Percentiles rank a stretch among this genome's conserved stretches.
phyloP scores from a whole-genome alignment of 2,329 filamentous ascomycete species.

The Aspergillus sp. region DNA sequence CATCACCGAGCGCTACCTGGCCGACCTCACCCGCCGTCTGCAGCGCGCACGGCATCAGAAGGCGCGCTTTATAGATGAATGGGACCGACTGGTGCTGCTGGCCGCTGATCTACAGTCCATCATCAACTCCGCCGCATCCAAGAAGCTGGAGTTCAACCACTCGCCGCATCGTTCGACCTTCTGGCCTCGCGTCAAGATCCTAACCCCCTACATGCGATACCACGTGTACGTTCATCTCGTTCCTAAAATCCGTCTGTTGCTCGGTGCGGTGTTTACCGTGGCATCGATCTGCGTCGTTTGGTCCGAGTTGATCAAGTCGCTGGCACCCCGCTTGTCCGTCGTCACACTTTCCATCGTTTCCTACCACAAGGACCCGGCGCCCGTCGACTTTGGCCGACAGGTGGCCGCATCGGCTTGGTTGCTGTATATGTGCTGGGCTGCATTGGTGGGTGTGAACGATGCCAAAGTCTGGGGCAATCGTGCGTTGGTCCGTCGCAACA shows the following conservation, averaged over 20 bases:
- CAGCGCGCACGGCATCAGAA: slow-evolving; percentile 79
- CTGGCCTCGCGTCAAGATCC: slow-evolving; percentile 55
- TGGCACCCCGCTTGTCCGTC: slow-evolving; percentile 71
- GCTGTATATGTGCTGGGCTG: slow-evolving; percentile 91
- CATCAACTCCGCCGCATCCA: slow-evolving; percentile 77
- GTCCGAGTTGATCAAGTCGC: slow-evolving; percentile 88
- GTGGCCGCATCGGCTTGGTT: slow-evolving; percentile 83
- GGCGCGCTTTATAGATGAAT: slow-evolving; percentile 78
- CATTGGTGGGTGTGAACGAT: slow-evolving; percentile 82
- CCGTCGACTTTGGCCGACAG: slow-evolving; percentile 84
- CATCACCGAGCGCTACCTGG: slow-evolving; percentile 89
- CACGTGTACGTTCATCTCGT: slow-evolving; percentile 71
- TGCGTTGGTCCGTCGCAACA: slow-evolving; percentile 84
- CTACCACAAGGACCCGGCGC: slow-evolving; percentile 65
- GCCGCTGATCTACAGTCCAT: slow-evolving; percentile 76
- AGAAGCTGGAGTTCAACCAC: slow-evolving; percentile 72
- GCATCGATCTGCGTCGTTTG: slow-evolving; percentile 84
- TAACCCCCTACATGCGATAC: slow-evolving; percentile 81
- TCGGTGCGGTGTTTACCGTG: slow-evolving; percentile 66
- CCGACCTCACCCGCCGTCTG: slow-evolving; percentile 79
- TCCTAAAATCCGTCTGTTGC: slow-evolving; percentile 62
- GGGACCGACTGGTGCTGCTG: slow-evolving; percentile 73
- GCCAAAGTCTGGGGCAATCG: slow-evolving; percentile 98
- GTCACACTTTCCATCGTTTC: slow-evolving; percentile 63
- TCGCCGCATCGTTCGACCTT: slow-evolving; percentile 55